Percentiles rank a stretch among this genome's conserved stretches.
These are phyloP conservation scores for Rhodotorula sp. DNA, from an alignment of 1,284 basidiomycete genomes.

Conservation along the genomic window DNA sequence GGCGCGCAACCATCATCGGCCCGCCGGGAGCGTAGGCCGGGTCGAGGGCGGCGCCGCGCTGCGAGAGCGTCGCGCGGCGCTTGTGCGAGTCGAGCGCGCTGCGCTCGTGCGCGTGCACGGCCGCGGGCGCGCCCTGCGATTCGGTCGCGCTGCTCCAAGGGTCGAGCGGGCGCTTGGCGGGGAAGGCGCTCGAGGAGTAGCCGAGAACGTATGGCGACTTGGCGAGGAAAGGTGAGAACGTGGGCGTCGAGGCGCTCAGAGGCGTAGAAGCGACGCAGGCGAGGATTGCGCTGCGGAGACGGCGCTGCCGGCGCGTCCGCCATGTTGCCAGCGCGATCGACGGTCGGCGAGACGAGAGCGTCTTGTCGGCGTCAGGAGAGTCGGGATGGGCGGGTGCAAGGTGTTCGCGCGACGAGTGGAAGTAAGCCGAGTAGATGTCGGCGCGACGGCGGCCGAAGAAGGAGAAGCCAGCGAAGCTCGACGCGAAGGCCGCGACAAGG, in stretches of 20 bases:
- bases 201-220: constrained; percentile 20
- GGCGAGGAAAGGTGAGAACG: constrained; percentile 12
- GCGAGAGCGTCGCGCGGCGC: too few species aligned
- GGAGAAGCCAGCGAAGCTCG: not conserved
- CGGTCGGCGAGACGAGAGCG: not conserved
- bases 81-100: too few species aligned
- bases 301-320: constrained; percentile 21
- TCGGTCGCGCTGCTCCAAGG: not conserved
- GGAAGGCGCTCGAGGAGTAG: not conserved
- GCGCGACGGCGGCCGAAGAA: not conserved
- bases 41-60: too few species aligned
- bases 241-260: not conserved
- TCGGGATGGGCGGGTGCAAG: not conserved
- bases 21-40: too few species aligned
- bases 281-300: constrained; percentile 25
- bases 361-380: constrained; percentile 6
- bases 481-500: constrained; percentile 7
- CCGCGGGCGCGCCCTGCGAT: not conserved
- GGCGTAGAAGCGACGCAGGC: constrained; percentile 25
- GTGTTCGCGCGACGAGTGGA: not conserved
- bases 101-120: too few species aligned
- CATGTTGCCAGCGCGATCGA: constrained; percentile 3
- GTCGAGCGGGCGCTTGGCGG: not conserved
- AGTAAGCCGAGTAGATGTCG: not conserved
- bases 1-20: not conserved